phyloP scores from a whole-genome alignment of 2,329 filamentous ascomycete species.

The Onygena corvina region DNA sequence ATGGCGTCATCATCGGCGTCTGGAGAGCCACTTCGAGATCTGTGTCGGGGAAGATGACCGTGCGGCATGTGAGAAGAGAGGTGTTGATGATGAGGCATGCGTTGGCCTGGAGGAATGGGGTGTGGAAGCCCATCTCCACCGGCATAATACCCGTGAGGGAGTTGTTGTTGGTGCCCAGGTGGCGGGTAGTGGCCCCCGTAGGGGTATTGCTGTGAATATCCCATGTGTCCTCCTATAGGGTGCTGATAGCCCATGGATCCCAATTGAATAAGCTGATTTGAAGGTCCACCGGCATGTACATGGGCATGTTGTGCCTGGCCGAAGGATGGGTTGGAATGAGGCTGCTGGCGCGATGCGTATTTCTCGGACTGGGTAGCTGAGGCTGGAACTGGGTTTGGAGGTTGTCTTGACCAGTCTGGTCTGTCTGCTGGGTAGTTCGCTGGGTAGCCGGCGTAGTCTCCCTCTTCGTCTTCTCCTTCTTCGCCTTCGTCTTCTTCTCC shows the following conservation, averaged over 20 bases:
- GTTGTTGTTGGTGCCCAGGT: constrained; percentile 8
- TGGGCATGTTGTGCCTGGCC: constrained; percentile 17
- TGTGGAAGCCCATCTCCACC: constrained; percentile 10
- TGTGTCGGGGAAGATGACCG: constrained; percentile 10
- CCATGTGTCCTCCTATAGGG: constrained; percentile 10
- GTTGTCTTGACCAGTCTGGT: constrained; percentile 24
- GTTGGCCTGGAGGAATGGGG: constrained; percentile 6
- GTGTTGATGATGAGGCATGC: constrained; percentile 11
- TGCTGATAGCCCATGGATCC: constrained; percentile 12
- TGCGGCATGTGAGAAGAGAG: constrained; percentile 7
- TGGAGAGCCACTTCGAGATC: constrained; percentile 11
- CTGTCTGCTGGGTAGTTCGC: constrained; percentile 26
- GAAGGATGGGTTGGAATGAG: constrained; percentile 13
- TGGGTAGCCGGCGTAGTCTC: constrained; percentile 47
- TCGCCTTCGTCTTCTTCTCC: constrained; percentile 7
- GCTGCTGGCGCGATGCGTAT: constrained; percentile 22
- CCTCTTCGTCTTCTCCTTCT: constrained; percentile 32
- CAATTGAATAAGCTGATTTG: constrained; percentile 17
- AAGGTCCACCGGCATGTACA: constrained; percentile 18
- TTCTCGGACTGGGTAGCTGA: constrained; percentile 31
- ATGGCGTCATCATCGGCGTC: constrained; percentile 23
- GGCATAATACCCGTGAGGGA: constrained; percentile 13
- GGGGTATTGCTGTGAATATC: constrained; percentile 10
- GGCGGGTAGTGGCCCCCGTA: constrained; percentile 14
- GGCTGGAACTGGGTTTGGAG: constrained; percentile 26